A percentile compares a stretch with the other conserved stretches of the same genome.
Evolutionary conservation across 2,329 filamentous ascomycete species (phyloP).

Genomic region (Colletotrichum sp.): DNA sequence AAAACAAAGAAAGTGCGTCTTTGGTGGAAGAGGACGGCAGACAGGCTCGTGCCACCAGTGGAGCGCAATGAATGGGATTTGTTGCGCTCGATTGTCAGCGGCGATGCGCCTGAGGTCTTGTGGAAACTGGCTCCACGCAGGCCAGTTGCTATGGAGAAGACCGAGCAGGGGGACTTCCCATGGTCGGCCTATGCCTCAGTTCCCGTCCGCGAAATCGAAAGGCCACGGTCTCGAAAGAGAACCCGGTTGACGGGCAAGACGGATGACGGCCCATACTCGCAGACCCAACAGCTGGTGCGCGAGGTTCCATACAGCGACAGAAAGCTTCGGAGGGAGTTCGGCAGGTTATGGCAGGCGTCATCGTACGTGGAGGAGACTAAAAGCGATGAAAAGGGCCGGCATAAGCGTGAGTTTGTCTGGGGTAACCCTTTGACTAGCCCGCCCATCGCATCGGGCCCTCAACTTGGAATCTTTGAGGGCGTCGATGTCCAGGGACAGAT

Average conservation of each 20-base stretch:
- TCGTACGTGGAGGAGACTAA: conserved; percentile 41
- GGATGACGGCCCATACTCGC: conserved; percentile 42
- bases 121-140: conserved; percentile 44
- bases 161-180: conserved; percentile 33
- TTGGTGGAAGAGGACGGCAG: conserved; percentile 51
- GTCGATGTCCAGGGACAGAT: conserved; percentile 35
- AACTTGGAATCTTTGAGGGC: conserved; percentile 54
- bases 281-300: conserved; percentile 27
- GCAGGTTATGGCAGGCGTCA: conserved; percentile 47
- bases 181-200: conserved; percentile 48
- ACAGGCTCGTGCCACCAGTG: conserved; percentile 60
- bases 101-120: conserved; percentile 38
- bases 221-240: conserved; percentile 34
- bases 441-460: conserved; percentile 33
- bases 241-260: conserved; percentile 40
- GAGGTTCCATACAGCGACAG: conserved; percentile 33
- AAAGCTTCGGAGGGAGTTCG: conserved; percentile 53
- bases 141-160: conserved; percentile 26
- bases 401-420: conserved; percentile 49
- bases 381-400: conserved; percentile 26
- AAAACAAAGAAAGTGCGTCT: conserved; percentile 46
- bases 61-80: conserved; percentile 59
- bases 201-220: conserved; percentile 44
- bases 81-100: conserved; percentile 51
- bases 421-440: conserved; percentile 37